Evolutionary conservation across 306 rosid genomes (phyloP), one percentile per base, ranked within the genome.

Genomic region (Mimosa bimucronata): DNA sequence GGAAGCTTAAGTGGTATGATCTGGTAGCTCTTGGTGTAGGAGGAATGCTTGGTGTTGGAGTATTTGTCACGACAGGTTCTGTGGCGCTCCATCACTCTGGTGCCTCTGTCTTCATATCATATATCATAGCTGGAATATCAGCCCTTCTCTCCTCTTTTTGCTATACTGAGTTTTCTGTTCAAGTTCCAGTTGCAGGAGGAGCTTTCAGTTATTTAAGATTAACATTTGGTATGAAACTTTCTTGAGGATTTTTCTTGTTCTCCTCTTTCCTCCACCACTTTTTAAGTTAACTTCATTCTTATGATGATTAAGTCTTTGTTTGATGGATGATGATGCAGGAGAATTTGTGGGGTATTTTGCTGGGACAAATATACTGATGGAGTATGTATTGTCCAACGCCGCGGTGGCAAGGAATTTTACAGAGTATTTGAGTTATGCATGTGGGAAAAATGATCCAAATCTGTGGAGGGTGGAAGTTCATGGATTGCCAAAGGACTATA

Each of bases 21-120:
- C 81, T 94, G 9, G 19, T 94, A 1, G 94, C 97, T 37, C 97
- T 94, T 81, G 97, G 97, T 6, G 86, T 92, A 58, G 98, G 98
- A 21, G 98, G 98, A 73, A 94, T 92, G 98, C 97, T 94, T 66
- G 98, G 98, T 29, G 97, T 87, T 58, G 98, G 98, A 11, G 98
- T 94, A 25, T 94, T 94, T 61, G 91, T 92, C 77, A 92, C 97
- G n/a, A 94, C 98, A 14, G 98, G 98, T 3, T 23, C 80, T 46
- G 98, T 88, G 14, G 93, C 97, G 29, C 85, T 38, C 58, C 65
- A 81, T 0, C 75, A 75, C n/a, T 82, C 98, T 66, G 98, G 98
- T 48, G 90, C 98, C 74, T 85, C 97, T 0, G 97, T 94, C 58
- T 92, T 94, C 85, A 79, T 94, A 4, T 94, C 98, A 4, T 94